Base-by-base conservation (phyloP, 176 grass and related monocot genomes). In the Juncus effusus region DNA sequence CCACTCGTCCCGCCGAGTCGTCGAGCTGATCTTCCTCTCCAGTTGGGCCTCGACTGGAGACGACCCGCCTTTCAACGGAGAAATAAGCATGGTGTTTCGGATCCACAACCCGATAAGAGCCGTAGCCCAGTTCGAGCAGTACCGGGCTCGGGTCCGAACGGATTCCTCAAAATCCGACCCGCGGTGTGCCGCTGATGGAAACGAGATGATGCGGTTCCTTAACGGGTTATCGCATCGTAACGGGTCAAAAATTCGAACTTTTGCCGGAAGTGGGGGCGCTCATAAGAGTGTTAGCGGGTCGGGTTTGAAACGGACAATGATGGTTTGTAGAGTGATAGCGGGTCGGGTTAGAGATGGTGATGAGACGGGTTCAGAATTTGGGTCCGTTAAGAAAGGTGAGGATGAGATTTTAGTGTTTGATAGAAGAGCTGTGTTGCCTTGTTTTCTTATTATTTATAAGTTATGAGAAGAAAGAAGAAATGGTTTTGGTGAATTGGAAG, bases 371-470 rank as follows among this genome's bases (percentile, higher is more conserved):
- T 40, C 40, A 13, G 75, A 57, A 15, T 64, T 49, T 47, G 63
- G 67, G 10, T 77, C 75, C 3, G 13, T 69, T 37, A 68, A 63
- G 28, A 13, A 56, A 13, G 54, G 53, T 2, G 67, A 77, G 16
- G 75, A 50, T 14, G 75, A 77, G 54, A 55, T 77, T 13, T 3
- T 77, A 38, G 75, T 77, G 53, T 69, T 77, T 14, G 75, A 77
- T 77, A 50, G 52, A 40, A 49, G 41, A 0, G 75, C 75, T 14
- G 50, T 77, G 50, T 10, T 77, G 3, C 75, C 75, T 0, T 77
- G 75, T 67, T 77, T 77, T 59, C 53, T 77, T 3, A 77, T 77
- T 37, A 69, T 77, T 54, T 77, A 77, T 11, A 69, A 61, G 49
- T 5, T 77, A 56, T 69, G 67, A n/a, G 28, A 42, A 58, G 38